phyloP scores from a whole-genome alignment of 768 basidiomycete species.

The Boletus reticuloceps region DNA sequence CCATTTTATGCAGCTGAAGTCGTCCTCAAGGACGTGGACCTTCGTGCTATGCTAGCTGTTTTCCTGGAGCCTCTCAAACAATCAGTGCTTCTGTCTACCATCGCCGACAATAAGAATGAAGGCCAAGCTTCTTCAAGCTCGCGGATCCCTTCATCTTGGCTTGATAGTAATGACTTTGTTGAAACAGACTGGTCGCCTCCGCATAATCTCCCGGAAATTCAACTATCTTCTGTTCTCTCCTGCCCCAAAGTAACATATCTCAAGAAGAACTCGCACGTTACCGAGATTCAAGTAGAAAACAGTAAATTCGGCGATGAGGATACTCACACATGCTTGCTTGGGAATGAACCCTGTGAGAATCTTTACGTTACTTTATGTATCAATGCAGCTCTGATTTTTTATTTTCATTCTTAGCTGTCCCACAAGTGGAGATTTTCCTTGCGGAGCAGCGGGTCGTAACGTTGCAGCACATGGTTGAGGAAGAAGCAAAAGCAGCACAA shows the following conservation, averaged over 20 bases:
- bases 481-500: conserved; percentile 8
- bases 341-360: conserved; percentile 62
- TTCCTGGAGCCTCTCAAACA: conserved; percentile 74
- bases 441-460: conserved; percentile 53
- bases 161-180: conserved; percentile 77
- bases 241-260: conserved; percentile 86
- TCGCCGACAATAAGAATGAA: conserved; percentile 45
- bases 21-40: conserved; percentile 68
- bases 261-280: conserved; percentile 51
- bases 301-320: conserved; percentile 87
- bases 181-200: conserved; percentile 67
- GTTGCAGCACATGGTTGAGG: conserved; percentile 32
- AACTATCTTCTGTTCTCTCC: conserved; percentile 67
- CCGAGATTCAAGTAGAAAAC: conserved; percentile 39
- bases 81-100: conserved; percentile 45
- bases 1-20: conserved; percentile 88
- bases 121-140: conserved; percentile 25
- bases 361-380: not conserved
- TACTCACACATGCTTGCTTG: conserved; percentile 79
- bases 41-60: conserved; percentile 74
- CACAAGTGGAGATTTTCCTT: conserved; percentile 61
- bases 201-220: conserved; percentile 52
- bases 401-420: conserved; percentile 45
- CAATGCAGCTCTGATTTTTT: not conserved
- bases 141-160: conserved; percentile 58